Evolutionary conservation across 2,329 filamentous ascomycete genomes (phyloP).

Genomic region (Ciborinia camelliae): DNA sequence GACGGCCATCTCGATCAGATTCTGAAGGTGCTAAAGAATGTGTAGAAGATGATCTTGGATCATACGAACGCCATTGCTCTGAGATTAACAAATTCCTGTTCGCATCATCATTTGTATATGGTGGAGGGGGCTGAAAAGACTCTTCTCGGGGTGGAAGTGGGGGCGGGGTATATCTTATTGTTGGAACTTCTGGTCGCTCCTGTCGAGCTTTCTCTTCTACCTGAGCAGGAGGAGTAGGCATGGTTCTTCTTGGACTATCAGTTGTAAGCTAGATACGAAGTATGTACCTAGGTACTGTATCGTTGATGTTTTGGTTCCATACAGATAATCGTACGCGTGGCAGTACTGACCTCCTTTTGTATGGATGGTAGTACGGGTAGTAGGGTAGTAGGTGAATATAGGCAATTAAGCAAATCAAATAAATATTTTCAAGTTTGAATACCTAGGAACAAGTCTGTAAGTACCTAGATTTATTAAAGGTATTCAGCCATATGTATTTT

Average conservation of each 20-base stretch:
- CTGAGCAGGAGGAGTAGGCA: slow-evolving; percentile 29
- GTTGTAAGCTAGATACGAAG: not conserved
- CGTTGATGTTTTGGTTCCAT: not conserved
- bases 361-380: no score
- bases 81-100: slow-evolving; percentile 33
- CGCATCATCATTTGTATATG: slow-evolving; percentile 33
- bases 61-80: slow-evolving; percentile 37
- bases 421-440: no score
- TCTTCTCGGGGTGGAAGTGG: slow-evolving; percentile 32
- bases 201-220: slow-evolving; percentile 27
- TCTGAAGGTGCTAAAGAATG: slow-evolving; percentile 37
- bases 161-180: slow-evolving; percentile 24
- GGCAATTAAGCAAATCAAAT: no score
- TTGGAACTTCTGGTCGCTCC: slow-evolving; percentile 20
- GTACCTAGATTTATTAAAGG: no score
- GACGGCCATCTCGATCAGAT: slow-evolving; percentile 39
- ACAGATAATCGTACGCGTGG: no score
- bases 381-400: no score
- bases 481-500: no score
- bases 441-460: no score
- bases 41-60: slow-evolving; percentile 37
- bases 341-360: no score
- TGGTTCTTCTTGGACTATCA: not conserved
- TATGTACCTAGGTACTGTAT: not conserved
- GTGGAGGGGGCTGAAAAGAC: slow-evolving; percentile 30